Evolutionary conservation across 441 rosid genomes (phyloP).

Genomic region (Jatropha podagrica): DNA sequence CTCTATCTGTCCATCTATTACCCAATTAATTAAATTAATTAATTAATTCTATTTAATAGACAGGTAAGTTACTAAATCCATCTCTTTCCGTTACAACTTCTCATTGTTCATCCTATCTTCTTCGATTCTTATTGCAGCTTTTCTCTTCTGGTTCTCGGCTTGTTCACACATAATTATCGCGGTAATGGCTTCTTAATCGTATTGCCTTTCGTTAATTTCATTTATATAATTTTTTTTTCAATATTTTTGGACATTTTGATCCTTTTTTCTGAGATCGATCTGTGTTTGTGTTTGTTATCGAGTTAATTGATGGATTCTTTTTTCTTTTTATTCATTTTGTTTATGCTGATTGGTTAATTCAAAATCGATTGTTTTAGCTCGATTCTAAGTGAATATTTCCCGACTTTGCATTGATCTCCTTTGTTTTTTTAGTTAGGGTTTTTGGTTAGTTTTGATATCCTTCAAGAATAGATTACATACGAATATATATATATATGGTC

Average conservation of each 20-base stretch:
- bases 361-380: neutral
- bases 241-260: neutral
- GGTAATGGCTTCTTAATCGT: neutral
- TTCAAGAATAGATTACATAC: neutral
- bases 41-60: neutral
- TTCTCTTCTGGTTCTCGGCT: neutral
- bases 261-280: neutral
- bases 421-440: neutral
- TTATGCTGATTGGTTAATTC: neutral
- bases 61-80: neutral
- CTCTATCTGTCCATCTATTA: neutral
- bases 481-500: neutral
- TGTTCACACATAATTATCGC: neutral
- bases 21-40: neutral
- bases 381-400: neutral
- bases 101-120: neutral
- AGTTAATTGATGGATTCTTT: neutral
- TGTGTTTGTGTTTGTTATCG: neutral
- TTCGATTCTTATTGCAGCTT: constrained; percentile 3
- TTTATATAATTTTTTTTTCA: neutral
- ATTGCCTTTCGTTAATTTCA: neutral
- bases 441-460: neutral
- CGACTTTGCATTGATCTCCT: neutral
- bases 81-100: neutral
- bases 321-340: neutral